Conservation (phyloP, 1,139 yeast species). For the Suhomyces wounanorum region DNA sequence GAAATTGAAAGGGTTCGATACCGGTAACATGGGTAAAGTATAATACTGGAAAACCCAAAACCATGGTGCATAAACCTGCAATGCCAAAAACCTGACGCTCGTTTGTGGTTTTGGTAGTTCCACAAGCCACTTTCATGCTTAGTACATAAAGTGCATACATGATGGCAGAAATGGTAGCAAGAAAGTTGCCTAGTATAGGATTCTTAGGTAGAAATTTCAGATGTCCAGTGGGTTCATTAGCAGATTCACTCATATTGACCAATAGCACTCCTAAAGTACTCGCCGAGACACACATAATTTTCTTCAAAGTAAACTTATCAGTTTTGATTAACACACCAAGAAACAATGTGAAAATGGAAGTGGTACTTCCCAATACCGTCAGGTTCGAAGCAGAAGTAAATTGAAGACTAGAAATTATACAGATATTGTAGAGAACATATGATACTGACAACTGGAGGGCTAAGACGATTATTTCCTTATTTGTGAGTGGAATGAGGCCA, state of each 20-base stretch:
- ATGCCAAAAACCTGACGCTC: slow-evolving; percentile 51
- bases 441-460: slow-evolving; percentile 43
- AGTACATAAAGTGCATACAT: slow-evolving; percentile 50
- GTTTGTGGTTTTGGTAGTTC: slow-evolving; percentile 45
- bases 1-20: slow-evolving; percentile 44
- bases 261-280: slow-evolving; percentile 52
- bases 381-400: slow-evolving; percentile 57
- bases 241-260: slow-evolving; percentile 43
- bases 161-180: slow-evolving; percentile 51
- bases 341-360: slow-evolving; percentile 53
- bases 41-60: slow-evolving; percentile 42
- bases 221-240: slow-evolving; percentile 19
- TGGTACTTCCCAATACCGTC: slow-evolving; percentile 52
- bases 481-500: slow-evolving; percentile 14
- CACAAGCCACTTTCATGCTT: slow-evolving; percentile 45
- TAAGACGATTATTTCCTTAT: slow-evolving; percentile 34
- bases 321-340: slow-evolving; percentile 43
- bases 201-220: slow-evolving; percentile 37
- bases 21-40: slow-evolving; percentile 33
- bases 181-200: slow-evolving; percentile 46
- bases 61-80: slow-evolving; percentile 45
- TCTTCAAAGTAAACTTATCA: slow-evolving; percentile 46
- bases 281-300: slow-evolving; percentile 44
- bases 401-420: slow-evolving; percentile 43
- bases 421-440: slow-evolving; percentile 44